Evolutionary conservation across 805 yeast species (phyloP).

Genomic region (Starmerella lactis-condensi): DNA sequence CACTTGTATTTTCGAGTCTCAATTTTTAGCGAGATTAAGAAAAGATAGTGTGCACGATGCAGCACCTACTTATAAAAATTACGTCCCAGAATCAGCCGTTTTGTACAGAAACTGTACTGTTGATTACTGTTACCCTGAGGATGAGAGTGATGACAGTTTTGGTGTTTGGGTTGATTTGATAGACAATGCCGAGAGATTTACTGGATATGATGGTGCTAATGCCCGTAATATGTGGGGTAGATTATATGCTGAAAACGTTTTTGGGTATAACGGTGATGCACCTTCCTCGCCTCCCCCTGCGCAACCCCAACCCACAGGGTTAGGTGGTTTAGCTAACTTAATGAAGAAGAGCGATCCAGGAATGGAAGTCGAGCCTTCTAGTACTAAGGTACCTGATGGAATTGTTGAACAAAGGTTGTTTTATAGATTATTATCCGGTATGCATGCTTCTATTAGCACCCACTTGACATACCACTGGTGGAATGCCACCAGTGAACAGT

Average conservation of each 20-base stretch:
- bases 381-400: conserved; percentile 22
- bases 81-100: conserved; percentile 13
- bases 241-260: conserved; percentile 81
- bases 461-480: conserved; percentile 75
- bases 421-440: conserved; percentile 70
- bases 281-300: neutral
- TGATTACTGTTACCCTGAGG: conserved; percentile 28
- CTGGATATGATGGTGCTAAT: conserved; percentile 89
- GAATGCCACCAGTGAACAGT: conserved; percentile 50
- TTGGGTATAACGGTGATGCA: conserved; percentile 29
- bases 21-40: conserved; percentile 39
- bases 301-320: conserved; percentile 2
- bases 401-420: conserved; percentile 80
- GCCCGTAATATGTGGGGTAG: conserved; percentile 85
- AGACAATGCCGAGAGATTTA: conserved; percentile 86
- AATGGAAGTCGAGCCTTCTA: neutral
- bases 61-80: conserved; percentile 15
- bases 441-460: conserved; percentile 89
- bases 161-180: conserved; percentile 66
- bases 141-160: conserved; percentile 21
- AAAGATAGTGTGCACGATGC: conserved; percentile 21
- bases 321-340: conserved; percentile 11
- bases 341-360: conserved; percentile 18
- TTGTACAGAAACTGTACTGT: conserved; percentile 8
- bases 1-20: conserved; percentile 49